Percentiles rank a stretch among this genome's conserved stretches.
Evolutionary conservation across 495 filamentous ascomycete genomes (phyloP).

Genomic region (Cairneyella variabilis): DNA sequence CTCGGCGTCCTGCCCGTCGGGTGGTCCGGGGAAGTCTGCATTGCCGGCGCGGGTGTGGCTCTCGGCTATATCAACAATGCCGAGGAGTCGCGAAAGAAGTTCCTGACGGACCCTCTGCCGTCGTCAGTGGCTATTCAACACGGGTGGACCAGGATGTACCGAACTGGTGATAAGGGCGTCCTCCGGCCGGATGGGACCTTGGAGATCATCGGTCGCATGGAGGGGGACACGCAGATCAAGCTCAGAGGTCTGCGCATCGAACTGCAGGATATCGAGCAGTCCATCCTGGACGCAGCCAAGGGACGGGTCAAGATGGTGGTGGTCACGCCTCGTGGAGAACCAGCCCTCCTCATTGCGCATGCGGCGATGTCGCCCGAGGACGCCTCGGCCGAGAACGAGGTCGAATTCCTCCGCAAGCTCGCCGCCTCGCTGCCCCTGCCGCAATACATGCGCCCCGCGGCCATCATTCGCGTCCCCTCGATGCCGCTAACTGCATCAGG

Average conservation of each 20-base stretch:
- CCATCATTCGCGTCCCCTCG: constrained; percentile 23
- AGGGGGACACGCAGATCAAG: constrained; percentile 47
- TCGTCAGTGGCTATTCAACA: not conserved
- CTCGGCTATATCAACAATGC: constrained; percentile 36
- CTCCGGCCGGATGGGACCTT: constrained; percentile 31
- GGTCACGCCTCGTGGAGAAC: constrained; percentile 26
- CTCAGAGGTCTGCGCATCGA: constrained; percentile 50
- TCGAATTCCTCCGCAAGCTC: not conserved
- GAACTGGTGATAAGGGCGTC: constrained; percentile 23
- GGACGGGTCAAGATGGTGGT: constrained; percentile 31
- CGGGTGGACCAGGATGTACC: constrained; percentile 22
- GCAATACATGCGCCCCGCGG: constrained; percentile 30
- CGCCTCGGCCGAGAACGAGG: not conserved
- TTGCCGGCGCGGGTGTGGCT: constrained; percentile 38
- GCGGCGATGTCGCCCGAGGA: not conserved
- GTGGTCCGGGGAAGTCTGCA: constrained; percentile 37
- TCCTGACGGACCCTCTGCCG: constrained; percentile 30
- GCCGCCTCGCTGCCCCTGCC: constrained; percentile 7
- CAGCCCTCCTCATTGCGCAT: constrained; percentile 6
- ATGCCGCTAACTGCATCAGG: constrained; percentile 35
- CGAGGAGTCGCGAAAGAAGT: constrained; percentile 28
- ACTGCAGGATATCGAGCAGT: constrained; percentile 42
- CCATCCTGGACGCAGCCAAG: constrained; percentile 27
- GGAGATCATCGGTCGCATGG: constrained; percentile 32
- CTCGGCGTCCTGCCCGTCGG: constrained; percentile 34